Evolutionary conservation across 2,329 filamentous ascomycete genomes (phyloP).

Genomic region (Epichloe sibirici): DNA sequence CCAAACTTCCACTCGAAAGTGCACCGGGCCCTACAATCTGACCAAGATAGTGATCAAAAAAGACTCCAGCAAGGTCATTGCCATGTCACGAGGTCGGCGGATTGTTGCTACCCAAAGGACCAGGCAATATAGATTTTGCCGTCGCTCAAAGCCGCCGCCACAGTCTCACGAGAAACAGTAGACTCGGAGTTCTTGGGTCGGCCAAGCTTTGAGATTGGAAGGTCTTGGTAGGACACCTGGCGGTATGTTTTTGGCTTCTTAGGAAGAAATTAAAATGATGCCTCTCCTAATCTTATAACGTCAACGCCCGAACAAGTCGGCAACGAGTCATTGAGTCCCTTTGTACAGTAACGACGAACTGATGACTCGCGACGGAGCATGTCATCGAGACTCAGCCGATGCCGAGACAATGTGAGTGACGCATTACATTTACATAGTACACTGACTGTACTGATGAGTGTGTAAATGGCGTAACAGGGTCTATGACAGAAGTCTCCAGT

Average conservation of each 20-base stretch:
- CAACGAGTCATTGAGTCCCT: conserved; percentile 2
- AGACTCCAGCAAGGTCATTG: background rate
- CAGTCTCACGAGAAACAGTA: conserved; percentile 6
- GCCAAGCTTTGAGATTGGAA: background rate
- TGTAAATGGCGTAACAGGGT: background rate
- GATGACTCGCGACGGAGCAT: background rate
- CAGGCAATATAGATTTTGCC: conserved; percentile 1
- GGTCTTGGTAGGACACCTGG: background rate
- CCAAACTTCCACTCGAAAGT: background rate
- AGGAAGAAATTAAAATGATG: background rate
- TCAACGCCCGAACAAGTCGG: background rate
- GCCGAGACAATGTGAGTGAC: background rate
- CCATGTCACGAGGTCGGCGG: conserved; percentile 1
- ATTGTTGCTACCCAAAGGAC: conserved; percentile 1
- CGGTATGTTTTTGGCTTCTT: background rate
- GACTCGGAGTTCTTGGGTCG: background rate
- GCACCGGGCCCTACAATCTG: background rate
- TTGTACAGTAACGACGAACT: background rate
- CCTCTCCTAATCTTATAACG: background rate
- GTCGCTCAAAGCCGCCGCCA: conserved; percentile 6
- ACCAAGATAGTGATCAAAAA: background rate
- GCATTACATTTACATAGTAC: background rate
- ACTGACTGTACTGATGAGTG: background rate
- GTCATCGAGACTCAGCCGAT: background rate
- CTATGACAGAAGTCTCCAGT: background rate